A percentile compares a stretch with the other conserved stretches of the same genome.
phyloP scores from a whole-genome alignment of 1,284 basidiomycete species.

The Melanopsichium pennsylvanicum region DNA sequence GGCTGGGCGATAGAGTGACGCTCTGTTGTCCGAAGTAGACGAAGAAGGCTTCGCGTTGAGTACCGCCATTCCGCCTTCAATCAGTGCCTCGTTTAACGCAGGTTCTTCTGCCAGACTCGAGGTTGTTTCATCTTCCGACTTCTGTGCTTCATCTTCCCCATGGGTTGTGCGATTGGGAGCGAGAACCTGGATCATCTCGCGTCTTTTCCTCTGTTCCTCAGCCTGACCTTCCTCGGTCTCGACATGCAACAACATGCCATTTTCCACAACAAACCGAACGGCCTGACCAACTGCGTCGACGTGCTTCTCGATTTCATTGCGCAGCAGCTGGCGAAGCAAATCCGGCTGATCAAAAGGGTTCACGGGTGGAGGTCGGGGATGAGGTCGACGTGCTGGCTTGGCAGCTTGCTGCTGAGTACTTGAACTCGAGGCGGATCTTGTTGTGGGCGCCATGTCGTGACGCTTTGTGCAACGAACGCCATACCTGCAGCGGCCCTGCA shows the following conservation, averaged over 20 bases:
- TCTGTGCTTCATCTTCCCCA: background rate
- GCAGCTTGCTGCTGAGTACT: background rate
- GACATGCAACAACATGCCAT: slow-evolving; percentile 84
- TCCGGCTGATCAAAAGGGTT: slow-evolving; percentile 62
- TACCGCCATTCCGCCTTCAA: slow-evolving; percentile 27
- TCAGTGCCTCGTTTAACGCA: slow-evolving; percentile 6
- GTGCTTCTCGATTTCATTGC: slow-evolving; percentile 87
- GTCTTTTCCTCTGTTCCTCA: slow-evolving; percentile 69
- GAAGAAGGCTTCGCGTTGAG: background rate
- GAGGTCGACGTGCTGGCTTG: slow-evolving; percentile 29
- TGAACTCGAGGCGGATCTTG: background rate
- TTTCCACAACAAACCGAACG: slow-evolving; percentile 89
- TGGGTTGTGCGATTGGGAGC: background rate
- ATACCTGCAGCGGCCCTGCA: slow-evolving; percentile 53
- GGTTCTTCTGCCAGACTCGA: slow-evolving; percentile 4
- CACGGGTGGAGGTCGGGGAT: slow-evolving; percentile 46
- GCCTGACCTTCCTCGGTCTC: slow-evolving; percentile 84
- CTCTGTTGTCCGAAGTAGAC: background rate
- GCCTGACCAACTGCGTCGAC: slow-evolving; percentile 92
- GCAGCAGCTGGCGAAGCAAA: slow-evolving; percentile 72
- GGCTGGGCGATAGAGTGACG: slow-evolving; percentile 35
- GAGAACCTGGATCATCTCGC: slow-evolving; percentile 36
- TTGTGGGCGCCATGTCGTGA: slow-evolving; percentile 18
- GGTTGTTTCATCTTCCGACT: background rate
- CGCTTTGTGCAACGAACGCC: slow-evolving; percentile 52